Base-by-base conservation (phyloP, 768 basidiomycete species). In the Psilocybe subaeruginosa region DNA sequence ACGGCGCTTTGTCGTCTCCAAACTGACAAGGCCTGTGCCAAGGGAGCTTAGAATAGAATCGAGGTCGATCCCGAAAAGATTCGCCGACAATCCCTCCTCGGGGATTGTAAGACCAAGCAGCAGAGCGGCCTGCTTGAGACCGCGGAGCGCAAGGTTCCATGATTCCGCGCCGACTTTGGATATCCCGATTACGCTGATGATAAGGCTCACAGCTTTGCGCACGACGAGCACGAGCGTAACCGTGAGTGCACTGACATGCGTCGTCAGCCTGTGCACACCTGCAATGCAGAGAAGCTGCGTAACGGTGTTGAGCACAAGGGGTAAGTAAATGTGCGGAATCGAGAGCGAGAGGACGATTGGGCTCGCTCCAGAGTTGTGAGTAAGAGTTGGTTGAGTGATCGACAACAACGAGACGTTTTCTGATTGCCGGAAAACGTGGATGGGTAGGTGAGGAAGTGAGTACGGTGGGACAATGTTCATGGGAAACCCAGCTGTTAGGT, bases 281-380 rank as follows among this genome's bases (percentile, higher is more conserved):
- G 92, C 79, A 14, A 91, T 88, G 74, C 95, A 98, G 7, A 96
- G 62, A 3, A 95, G 80, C 70, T 95, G 93, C 0, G 95, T 96
- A 41, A 88, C 58, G 8, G 95, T 89, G 75, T 96, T 97, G 35
- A 92, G 73, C 14, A 83, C 68, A 43, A 98, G 82, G 4, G 89
- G 83, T 12, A 88, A 56, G 67, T 87, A 81, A 37, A 88, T 82
- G 16, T 78, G 66, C 12, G 93, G 93, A 61, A 94, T 70, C 1
- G 77, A 74, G 39, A 85, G 54, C 11, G 68, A 61, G 35, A 72
- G 35, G 19, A 72, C 16, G 49, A 69, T 52, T 4, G 64, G 58
- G 30, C 73, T 66, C 7, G 60, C 19, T 27, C 56, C 30, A 2
- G 56, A 19, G 8, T 52, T 51, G 14, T 17, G 29, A 11, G 53